Percentiles rank a stretch among this genome's conserved stretches.
Evolutionary conservation across 192 early-diverging fungal genomes (phyloP).

Genomic region (Mortierella alpina): DNA sequence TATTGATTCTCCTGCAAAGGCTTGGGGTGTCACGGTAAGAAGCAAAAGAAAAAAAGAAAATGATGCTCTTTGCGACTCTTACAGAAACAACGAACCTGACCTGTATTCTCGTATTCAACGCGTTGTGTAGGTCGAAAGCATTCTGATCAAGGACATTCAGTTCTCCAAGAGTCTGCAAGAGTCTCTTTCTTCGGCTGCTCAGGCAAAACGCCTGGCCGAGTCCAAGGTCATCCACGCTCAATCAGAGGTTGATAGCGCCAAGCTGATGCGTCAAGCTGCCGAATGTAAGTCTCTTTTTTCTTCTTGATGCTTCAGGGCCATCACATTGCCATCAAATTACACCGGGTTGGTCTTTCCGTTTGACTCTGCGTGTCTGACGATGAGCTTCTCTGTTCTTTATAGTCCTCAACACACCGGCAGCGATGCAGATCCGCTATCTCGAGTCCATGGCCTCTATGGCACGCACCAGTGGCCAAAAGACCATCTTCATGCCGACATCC

Average conservation of each 20-base stretch:
- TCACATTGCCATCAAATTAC: neutral
- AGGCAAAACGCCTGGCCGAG: conserved; percentile 88
- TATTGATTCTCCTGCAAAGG: conserved; percentile 81
- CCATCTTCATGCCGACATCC: conserved; percentile 72
- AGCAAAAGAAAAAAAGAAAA: neutral
- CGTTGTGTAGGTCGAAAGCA: conserved; percentile 67
- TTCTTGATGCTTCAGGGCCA: neutral
- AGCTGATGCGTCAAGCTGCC: conserved; percentile 91
- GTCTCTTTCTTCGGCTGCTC: conserved; percentile 87
- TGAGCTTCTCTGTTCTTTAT: neutral
- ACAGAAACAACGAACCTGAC: neutral
- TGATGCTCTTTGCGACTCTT: neutral
- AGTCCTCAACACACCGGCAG: conserved; percentile 83
- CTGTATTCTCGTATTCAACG: neutral
- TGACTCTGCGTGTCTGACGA: no score
- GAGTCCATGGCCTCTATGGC: conserved; percentile 86
- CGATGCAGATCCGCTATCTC: conserved; percentile 91
- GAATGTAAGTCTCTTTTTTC: conserved; percentile 60
- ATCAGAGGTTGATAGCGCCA: conserved; percentile 89
- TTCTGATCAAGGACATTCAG: conserved; percentile 88
- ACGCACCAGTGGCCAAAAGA: conserved; percentile 76
- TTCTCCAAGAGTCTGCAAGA: conserved; percentile 82
- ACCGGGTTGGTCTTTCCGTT: no score
- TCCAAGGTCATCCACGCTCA: conserved; percentile 90
- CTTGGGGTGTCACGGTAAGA: conserved; percentile 79